A percentile compares a stretch with the other conserved stretches of the same genome.
Evolutionary conservation across 352 stramenopile genomes (phyloP).

Genomic region (Globisporangium perplexum): DNA sequence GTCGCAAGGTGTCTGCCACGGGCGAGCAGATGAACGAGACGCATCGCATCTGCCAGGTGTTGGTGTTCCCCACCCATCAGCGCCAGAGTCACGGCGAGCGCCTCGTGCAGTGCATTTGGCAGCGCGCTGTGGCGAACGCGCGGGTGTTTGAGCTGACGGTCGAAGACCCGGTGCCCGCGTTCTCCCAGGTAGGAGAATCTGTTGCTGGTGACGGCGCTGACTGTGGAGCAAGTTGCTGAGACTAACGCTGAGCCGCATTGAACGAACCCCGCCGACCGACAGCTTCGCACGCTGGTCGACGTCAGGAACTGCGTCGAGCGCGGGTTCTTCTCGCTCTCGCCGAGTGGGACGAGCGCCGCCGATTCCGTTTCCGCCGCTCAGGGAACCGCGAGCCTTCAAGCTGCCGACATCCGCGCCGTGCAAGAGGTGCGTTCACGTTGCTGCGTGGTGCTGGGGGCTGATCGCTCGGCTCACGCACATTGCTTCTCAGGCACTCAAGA

Average conservation of each 20-base stretch:
- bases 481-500: slow-evolving; percentile 45
- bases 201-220: not conserved
- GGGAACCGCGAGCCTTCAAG: slow-evolving; percentile 35
- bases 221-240: not conserved
- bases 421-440: slow-evolving; percentile 31
- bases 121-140: slow-evolving; percentile 37
- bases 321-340: slow-evolving; percentile 53
- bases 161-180: slow-evolving; percentile 78
- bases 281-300: slow-evolving; percentile 74
- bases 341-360: slow-evolving; percentile 13
- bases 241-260: not conserved
- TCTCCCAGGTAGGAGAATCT: slow-evolving; percentile 20
- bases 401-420: slow-evolving; percentile 50
- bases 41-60: slow-evolving; percentile 77
- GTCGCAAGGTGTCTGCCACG: slow-evolving; percentile 32
- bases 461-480: not conserved
- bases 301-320: slow-evolving; percentile 51
- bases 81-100: slow-evolving; percentile 76
- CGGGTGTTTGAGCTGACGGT: slow-evolving; percentile 81
- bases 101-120: slow-evolving; percentile 62
- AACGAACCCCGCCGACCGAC: not conserved
- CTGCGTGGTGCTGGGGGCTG: not conserved
- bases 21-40: slow-evolving; percentile 45
- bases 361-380: slow-evolving; percentile 14
- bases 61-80: slow-evolving; percentile 76